Base-by-base conservation (phyloP, 108 stramenopile species). In the Skeletonema potamos region DNA sequence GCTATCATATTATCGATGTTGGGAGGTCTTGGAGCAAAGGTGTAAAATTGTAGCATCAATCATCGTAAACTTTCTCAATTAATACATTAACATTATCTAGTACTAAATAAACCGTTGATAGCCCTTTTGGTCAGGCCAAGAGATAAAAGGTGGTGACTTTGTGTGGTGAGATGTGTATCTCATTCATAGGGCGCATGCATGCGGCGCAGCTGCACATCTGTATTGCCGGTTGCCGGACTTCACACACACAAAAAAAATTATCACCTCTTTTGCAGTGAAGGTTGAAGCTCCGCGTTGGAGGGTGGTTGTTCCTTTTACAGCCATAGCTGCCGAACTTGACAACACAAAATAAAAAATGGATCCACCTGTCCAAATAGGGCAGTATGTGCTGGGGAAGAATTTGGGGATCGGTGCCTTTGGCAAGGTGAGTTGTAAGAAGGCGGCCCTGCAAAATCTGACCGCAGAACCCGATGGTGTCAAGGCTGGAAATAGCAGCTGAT, bases 331-430 rank as follows among this genome's bases (percentile, higher is more conserved):
- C n/a, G n/a, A n/a, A n/a, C n/a, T n/a, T n/a, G n/a, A n/a, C n/a
- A 51, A 51, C 20, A 24, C 4, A 51, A 9, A 8, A 51, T 10
- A 51, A 51, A 48, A 51, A 51, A 51, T 51, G 64, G 90, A 94
- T 69, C 83, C 89, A 54, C 95, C 92, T 24, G 92, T 99, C 24
- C 89, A 92, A 51, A 97, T 99, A 18, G 99, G 98, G 33, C 96
- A 96, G 63, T 99, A 98, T 82, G 89, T 97, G 11, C 86, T 99
- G 63, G 96, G 96, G 54, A 99, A 98, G 81, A 99, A 98, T 77
- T 87, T 99, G 36, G 99, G 99, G 7, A 99, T 99, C 58, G 99
- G 99, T 29, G 98, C 99, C 24, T 99, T 99, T 69, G 99, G 99
- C 93, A 99, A 93, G 98, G 91, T 91, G 64, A 85, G 88, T 27